Evolutionary conservation across 1,284 basidiomycete species (phyloP).

Genomic region (Neonothopanus nambi): DNA sequence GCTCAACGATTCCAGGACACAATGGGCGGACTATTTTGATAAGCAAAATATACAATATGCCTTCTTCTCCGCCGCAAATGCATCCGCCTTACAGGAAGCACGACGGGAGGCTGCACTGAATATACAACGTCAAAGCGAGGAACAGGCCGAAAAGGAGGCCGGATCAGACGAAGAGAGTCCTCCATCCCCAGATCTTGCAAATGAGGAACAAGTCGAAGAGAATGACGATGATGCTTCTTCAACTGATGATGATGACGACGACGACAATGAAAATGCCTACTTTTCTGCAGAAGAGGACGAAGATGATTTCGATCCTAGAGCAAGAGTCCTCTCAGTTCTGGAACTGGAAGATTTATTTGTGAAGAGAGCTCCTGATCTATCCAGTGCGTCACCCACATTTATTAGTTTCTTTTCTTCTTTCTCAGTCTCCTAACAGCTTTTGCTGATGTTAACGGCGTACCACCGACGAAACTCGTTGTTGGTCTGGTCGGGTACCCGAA

Average conservation of each 20-base stretch:
- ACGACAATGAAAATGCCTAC: constrained; percentile 40
- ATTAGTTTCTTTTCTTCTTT: background rate
- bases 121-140: constrained; percentile 17
- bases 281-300: constrained; percentile 55
- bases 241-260: constrained; percentile 32
- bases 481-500: constrained; percentile 99
- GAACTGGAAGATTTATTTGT: constrained; percentile 27
- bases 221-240: constrained; percentile 24
- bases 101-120: constrained; percentile 52
- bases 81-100: constrained; percentile 81
- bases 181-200: constrained; percentile 19
- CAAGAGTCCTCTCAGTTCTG: constrained; percentile 81
- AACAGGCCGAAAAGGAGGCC: constrained; percentile 28
- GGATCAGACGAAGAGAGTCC: constrained; percentile 25
- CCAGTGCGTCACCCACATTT: too few species aligned
- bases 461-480: constrained; percentile 75
- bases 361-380: too few species aligned
- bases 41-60: constrained; percentile 79
- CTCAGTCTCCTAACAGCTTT: constrained; percentile 52
- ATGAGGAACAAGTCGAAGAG: constrained; percentile 27
- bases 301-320: constrained; percentile 65
- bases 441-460: constrained; percentile 58
- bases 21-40: constrained; percentile 97
- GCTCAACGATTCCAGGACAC: constrained; percentile 38
- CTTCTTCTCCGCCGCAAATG: constrained; percentile 96